A percentile compares a stretch with the other conserved stretches of the same genome.
Conservation (phyloP, 441 rosid species). For the Omphalea diandra region DNA sequence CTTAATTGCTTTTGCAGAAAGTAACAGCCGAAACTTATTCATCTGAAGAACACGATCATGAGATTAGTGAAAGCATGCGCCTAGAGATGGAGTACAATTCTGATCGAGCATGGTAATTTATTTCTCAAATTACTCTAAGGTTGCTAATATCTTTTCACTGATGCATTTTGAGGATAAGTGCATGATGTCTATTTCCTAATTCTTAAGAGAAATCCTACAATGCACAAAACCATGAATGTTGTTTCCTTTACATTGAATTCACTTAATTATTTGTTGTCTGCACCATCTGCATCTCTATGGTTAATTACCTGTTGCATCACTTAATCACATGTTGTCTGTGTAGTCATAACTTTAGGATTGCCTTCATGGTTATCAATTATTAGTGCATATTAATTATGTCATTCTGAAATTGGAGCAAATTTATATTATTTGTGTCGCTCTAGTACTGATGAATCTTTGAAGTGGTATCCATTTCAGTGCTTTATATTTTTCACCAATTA, state of each 20-base stretch:
- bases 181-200: not conserved
- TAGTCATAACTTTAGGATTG: not conserved
- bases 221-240: not conserved
- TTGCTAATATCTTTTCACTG: conserved; percentile 8
- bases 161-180: too few species aligned
- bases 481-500: not conserved
- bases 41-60: conserved; percentile 54
- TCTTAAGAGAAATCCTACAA: not conserved
- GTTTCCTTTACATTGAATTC: not conserved
- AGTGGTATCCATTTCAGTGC: not conserved
- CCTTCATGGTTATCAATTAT: not conserved
- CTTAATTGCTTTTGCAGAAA: conserved; percentile 35
- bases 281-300: too few species aligned
- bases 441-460: not conserved
- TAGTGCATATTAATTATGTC: too few species aligned
- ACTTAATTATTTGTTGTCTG: not conserved
- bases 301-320: too few species aligned
- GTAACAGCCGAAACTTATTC: conserved; percentile 38
- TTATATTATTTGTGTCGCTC: conserved; percentile 1
- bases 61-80: conserved; percentile 84
- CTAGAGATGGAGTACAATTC: conserved; percentile 78
- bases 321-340: too few species aligned
- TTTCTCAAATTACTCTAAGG: conserved; percentile 13
- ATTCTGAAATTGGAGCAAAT: not conserved
- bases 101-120: conserved; percentile 85